A percentile compares a stretch with the other conserved stretches of the same genome.
Conservation (phyloP, 306 rosid genomes). For the Citrullus colocynthis region DNA sequence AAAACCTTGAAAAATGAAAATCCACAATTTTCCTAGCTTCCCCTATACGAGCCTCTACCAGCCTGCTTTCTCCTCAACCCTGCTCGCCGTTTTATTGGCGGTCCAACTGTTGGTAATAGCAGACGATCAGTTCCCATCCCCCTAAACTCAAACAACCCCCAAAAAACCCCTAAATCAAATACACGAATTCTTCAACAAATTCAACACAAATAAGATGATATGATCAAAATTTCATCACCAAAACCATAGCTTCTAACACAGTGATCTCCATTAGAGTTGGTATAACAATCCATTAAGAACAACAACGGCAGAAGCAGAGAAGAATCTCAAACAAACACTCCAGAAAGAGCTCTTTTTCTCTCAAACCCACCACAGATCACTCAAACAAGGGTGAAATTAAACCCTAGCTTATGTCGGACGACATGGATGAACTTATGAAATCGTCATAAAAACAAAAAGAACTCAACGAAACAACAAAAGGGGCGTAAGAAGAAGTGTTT, state of each 20-base stretch:
- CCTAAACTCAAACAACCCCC: constrained; percentile 25
- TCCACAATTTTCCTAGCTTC: constrained; percentile 46
- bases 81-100: constrained; percentile 99
- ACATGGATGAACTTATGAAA: constrained; percentile 41
- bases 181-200: constrained; percentile 18
- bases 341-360: not conserved
- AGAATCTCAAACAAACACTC: not conserved
- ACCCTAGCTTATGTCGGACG: constrained; percentile 73
- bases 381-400: constrained; percentile 1
- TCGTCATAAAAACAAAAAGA: constrained; percentile 5
- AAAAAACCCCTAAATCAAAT: constrained; percentile 3
- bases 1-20: constrained; percentile 1
- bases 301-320: not conserved
- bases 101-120: constrained; percentile 71
- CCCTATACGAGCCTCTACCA: constrained; percentile 98
- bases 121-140: constrained; percentile 82
- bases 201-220: constrained; percentile 2
- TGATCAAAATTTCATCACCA: not conserved
- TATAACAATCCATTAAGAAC: constrained; percentile 26
- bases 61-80: constrained; percentile 97
- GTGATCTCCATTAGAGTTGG: constrained; percentile 9
- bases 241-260: not conserved
- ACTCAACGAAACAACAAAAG: not conserved
- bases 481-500: not conserved
- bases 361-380: not conserved